These are phyloP conservation scores for Trichomonas gallinae DNA, from an alignment of 208 protist genomes.

Conservation along the genomic window DNA sequence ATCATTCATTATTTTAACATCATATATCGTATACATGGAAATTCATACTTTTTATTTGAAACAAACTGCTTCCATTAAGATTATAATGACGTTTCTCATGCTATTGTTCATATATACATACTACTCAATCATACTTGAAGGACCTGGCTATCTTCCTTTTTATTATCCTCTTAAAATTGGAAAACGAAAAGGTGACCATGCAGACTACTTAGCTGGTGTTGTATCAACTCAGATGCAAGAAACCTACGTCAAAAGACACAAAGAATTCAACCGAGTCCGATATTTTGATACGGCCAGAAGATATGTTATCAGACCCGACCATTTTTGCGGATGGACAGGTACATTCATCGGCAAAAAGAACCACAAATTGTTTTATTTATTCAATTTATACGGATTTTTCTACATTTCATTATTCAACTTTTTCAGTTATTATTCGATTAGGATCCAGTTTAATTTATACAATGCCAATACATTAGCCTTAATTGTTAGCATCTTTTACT, in stretches of 20 bases:
- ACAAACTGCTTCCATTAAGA: too few species aligned
- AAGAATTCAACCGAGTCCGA: background rate
- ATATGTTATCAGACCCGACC: background rate
- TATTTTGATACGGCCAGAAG: background rate
- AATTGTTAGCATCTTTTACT: background rate
- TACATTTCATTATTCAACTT: background rate
- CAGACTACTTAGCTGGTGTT: background rate
- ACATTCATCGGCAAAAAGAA: conserved; percentile 11
- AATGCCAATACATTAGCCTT: too few species aligned
- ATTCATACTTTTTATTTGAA: background rate
- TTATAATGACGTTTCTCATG: background rate
- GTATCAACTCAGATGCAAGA: background rate
- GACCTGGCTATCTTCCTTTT: background rate
- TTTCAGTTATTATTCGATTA: background rate
- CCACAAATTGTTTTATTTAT: conserved; percentile 2
- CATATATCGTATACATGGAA: background rate
- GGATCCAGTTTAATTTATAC: too few species aligned
- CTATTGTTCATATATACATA: background rate
- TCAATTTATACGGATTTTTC: background rate
- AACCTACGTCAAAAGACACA: background rate
- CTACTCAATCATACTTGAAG: background rate
- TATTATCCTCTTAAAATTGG: background rate
- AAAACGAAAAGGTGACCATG: background rate
- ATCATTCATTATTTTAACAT: background rate
- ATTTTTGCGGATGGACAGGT: background rate